Conservation (phyloP, 257 asterid genomes). For the Nicotiana obtusifolia region DNA sequence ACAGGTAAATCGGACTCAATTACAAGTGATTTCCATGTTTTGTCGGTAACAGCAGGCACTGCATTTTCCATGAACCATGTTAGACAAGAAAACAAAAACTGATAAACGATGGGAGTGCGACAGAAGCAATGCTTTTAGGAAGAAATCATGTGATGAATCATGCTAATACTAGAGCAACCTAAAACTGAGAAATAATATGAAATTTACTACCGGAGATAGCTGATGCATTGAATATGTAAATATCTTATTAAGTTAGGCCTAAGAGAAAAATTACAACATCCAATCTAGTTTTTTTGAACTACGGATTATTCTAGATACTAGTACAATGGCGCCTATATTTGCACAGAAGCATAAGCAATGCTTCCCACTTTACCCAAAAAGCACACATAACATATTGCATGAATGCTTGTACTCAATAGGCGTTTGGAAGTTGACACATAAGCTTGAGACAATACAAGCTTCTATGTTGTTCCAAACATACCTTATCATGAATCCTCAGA, state of each 20-base stretch:
- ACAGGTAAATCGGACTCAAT: constrained; percentile 57
- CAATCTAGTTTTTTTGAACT: background rate
- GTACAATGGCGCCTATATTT: background rate
- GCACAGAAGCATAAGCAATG: background rate
- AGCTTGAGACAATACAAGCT: background rate
- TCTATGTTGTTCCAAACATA: background rate
- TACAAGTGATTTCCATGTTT: constrained; percentile 54
- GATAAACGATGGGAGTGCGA: background rate
- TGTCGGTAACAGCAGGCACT: constrained; percentile 59
- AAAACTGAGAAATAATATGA: background rate
- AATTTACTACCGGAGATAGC: background rate
- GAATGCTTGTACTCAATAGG: background rate
- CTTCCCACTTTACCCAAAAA: background rate
- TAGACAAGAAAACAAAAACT: constrained; percentile 10
- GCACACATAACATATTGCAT: background rate
- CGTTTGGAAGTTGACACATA: background rate
- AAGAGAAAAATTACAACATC: background rate
- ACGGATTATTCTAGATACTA: background rate
- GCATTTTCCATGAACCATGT: constrained; percentile 24
- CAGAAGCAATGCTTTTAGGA: background rate
- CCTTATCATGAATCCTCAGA: background rate
- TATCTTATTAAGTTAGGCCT: background rate
- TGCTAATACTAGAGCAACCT: background rate
- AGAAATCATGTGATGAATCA: background rate
- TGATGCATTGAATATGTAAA: background rate